These are phyloP conservation scores for Colletotrichum spaethianum DNA, from an alignment of 2,329 filamentous ascomycete genomes.

Conservation along the genomic window DNA sequence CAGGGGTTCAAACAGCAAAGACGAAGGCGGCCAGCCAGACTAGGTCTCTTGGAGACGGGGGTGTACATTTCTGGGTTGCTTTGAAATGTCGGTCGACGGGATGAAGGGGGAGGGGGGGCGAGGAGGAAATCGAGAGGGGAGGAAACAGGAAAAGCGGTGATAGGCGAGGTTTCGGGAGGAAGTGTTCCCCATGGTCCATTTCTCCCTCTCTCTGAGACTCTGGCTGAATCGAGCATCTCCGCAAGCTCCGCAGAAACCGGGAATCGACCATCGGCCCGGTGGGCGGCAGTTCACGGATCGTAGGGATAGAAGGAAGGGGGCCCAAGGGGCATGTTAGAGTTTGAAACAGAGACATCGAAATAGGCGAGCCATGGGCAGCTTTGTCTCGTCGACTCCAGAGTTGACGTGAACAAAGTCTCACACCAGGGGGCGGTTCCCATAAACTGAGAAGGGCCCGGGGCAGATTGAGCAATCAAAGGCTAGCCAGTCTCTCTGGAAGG, in stretches of 20 bases:
- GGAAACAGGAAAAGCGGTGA: background rate
- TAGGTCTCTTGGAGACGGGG: too few relatives aligned
- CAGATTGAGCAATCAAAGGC: background rate
- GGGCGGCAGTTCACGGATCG: background rate
- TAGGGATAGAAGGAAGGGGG: background rate
- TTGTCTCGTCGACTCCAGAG: background rate
- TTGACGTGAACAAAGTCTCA: background rate
- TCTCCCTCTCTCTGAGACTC: background rate
- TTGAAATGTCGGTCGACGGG: background rate
- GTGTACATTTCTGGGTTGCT: background rate
- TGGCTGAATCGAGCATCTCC: background rate
- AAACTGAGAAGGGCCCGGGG: background rate
- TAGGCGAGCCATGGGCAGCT: background rate
- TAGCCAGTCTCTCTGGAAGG: too few relatives aligned
- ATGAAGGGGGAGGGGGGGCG: background rate
- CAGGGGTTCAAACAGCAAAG: too few relatives aligned
- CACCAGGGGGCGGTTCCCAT: too few relatives aligned
- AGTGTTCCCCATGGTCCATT: background rate
- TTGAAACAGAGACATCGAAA: slow-evolving; percentile 7
- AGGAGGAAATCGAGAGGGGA: background rate
- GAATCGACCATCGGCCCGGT: background rate
- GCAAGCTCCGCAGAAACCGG: background rate
- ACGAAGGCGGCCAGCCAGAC: too few relatives aligned
- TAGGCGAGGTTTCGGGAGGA: background rate
- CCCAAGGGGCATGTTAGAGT: slow-evolving; percentile 6